A percentile compares a stretch with the other conserved stretches of the same genome.
phyloP scores from a whole-genome alignment of 2,329 filamentous ascomycete genomes.

The Xylariaceae sp. region DNA sequence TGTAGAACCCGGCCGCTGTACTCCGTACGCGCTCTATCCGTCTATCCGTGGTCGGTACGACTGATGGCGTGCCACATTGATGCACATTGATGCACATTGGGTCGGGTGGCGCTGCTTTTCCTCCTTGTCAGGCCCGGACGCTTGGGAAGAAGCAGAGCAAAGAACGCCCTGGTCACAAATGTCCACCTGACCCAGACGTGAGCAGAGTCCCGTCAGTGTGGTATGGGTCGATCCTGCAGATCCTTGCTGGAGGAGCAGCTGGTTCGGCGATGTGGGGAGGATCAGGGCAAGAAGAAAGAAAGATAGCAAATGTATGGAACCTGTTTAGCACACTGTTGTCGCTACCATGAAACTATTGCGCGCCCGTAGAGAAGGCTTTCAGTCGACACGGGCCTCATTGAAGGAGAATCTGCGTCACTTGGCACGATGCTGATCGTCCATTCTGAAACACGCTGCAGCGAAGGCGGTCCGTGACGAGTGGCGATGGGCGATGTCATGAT shows the following conservation, averaged over 20 bases:
- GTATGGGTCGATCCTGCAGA: conserved; percentile 24
- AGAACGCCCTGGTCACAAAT: conserved; percentile 13
- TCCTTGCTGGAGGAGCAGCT: conserved; percentile 21
- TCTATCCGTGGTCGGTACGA: neutral
- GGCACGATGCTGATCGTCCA: neutral
- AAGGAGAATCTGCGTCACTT: neutral
- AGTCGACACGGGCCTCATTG: neutral
- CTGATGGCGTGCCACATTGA: neutral
- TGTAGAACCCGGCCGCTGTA: too few relatives aligned
- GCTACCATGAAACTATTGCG: conserved; percentile 15
- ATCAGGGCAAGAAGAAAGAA: conserved; percentile 14
- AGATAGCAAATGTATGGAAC: conserved; percentile 1
- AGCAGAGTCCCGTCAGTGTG: conserved; percentile 24
- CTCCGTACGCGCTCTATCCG: neutral
- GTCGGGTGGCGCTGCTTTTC: conserved; percentile 3
- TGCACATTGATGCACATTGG: neutral
- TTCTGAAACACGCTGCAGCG: neutral
- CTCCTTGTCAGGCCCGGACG: conserved; percentile 15
- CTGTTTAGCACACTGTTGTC: conserved; percentile 7
- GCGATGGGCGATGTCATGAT: neutral
- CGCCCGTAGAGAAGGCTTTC: conserved; percentile 3
- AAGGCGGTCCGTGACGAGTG: neutral
- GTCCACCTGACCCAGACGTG: conserved; percentile 15
- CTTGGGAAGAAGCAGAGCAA: conserved; percentile 2
- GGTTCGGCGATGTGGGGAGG: conserved; percentile 24